Conservation (phyloP, 768 basidiomycete species). For the Gautieria morchelliformis region DNA sequence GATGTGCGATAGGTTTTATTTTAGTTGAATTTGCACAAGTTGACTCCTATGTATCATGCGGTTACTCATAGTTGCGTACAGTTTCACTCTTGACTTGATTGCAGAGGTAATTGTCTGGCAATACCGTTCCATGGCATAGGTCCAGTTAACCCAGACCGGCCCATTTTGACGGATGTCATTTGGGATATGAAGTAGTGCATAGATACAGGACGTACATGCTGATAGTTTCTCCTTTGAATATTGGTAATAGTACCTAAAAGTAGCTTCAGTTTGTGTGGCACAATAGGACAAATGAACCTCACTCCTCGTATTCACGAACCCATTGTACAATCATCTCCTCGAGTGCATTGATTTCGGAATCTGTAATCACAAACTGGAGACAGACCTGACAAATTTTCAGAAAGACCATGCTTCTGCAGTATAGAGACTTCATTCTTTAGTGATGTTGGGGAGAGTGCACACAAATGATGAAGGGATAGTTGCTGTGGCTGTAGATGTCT, state of each 20-base stretch:
- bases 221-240: neutral
- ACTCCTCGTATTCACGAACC: constrained; percentile 11
- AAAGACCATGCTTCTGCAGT: constrained; percentile 9
- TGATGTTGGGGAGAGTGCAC: too few species aligned
- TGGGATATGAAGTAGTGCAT: neutral
- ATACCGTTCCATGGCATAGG: constrained; percentile 25
- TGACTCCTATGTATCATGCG: too few species aligned
- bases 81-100: neutral
- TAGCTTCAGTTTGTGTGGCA: neutral
- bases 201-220: neutral
- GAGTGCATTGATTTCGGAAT: constrained; percentile 11
- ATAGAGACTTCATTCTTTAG: too few species aligned
- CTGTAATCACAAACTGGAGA: constrained; percentile 14
- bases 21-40: too few species aligned
- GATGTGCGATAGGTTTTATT: too few species aligned
- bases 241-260: neutral
- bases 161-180: neutral
- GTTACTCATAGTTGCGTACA: neutral
- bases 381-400: constrained; percentile 16
- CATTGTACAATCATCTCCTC: constrained; percentile 11
- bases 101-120: neutral
- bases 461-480: too few species aligned
- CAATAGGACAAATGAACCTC: neutral
- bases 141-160: constrained; percentile 9
- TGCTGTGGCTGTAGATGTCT: too few species aligned